phyloP scores from a whole-genome alignment of 352 stramenopile species.

The Globisporangium cystogenes region DNA sequence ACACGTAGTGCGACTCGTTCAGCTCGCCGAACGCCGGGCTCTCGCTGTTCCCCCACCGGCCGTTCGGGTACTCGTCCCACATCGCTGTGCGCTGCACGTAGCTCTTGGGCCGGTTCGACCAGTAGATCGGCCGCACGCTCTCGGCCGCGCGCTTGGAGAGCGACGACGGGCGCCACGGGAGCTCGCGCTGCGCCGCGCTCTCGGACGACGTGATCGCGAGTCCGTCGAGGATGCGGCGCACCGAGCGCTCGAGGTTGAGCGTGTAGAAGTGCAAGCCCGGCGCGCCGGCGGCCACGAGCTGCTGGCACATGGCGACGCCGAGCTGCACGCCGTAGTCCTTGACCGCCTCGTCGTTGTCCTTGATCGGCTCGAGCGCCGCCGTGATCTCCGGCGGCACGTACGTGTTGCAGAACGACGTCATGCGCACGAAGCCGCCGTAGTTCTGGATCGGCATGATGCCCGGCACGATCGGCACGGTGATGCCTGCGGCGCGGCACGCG shows the following conservation, averaged over 20 bases:
- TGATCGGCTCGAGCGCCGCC: slow-evolving; percentile 86
- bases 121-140: slow-evolving; percentile 96
- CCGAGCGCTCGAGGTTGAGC: slow-evolving; percentile 91
- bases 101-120: slow-evolving; percentile 97
- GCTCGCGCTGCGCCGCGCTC: slow-evolving; percentile 56
- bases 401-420: slow-evolving; percentile 97
- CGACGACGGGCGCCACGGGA: slow-evolving; percentile 91
- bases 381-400: slow-evolving; percentile 87
- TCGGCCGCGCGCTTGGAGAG: slow-evolving; percentile 86
- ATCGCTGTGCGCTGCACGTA: slow-evolving; percentile 97
- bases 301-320: slow-evolving; percentile 92
- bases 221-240: slow-evolving; percentile 83
- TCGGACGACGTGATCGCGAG: slow-evolving; percentile 52
- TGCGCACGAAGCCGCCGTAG: slow-evolving; percentile 96
- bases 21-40: slow-evolving; percentile 95
- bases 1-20: slow-evolving; percentile 94
- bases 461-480: slow-evolving; percentile 95
- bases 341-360: slow-evolving; percentile 95
- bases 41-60: slow-evolving; percentile 94
- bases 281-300: slow-evolving; percentile 88
- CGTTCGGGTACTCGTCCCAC: slow-evolving; percentile 98
- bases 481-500: slow-evolving; percentile 85
- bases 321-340: slow-evolving; percentile 96
- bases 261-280: slow-evolving; percentile 94
- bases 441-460: slow-evolving; percentile 99